phyloP scores from a whole-genome alignment of 495 filamentous ascomycete species.

The Chaetomidium leptoderma region DNA sequence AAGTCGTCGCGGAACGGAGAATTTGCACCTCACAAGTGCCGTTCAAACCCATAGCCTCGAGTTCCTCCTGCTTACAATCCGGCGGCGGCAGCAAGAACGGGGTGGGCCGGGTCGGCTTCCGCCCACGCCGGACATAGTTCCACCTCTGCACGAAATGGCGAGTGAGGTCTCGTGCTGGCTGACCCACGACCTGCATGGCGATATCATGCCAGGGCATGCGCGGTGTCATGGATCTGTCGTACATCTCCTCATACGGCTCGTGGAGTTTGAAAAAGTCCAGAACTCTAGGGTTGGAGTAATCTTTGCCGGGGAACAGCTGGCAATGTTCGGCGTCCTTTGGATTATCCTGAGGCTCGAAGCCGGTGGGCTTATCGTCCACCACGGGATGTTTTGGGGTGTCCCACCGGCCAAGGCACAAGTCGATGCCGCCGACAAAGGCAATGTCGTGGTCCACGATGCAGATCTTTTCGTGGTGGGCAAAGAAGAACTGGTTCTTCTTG shows the following conservation, averaged over 20 bases:
- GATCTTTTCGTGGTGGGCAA: slow-evolving; percentile 97
- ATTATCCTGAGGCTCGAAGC: slow-evolving; percentile 67
- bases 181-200: slow-evolving; percentile 95
- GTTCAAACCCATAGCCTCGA: slow-evolving; percentile 80
- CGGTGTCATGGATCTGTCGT: slow-evolving; percentile 79
- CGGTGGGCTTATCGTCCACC: slow-evolving; percentile 89
- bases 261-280: slow-evolving; percentile 91
- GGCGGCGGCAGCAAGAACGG: slow-evolving; percentile 91
- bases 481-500: slow-evolving; percentile 99
- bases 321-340: slow-evolving; percentile 91
- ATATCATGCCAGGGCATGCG: slow-evolving; percentile 99
- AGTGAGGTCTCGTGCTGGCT: slow-evolving; percentile 89
- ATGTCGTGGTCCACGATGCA: slow-evolving; percentile 94
- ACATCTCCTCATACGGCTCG: slow-evolving; percentile 99
- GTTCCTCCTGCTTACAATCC: slow-evolving; percentile 78
- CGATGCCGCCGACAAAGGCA: slow-evolving; percentile 93
- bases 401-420: slow-evolving; percentile 97
- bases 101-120: slow-evolving; percentile 89
- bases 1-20: slow-evolving; percentile 79
- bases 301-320: slow-evolving; percentile 96
- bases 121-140: slow-evolving; percentile 94
- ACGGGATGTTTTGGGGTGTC: slow-evolving; percentile 90
- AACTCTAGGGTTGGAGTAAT: slow-evolving; percentile 95
- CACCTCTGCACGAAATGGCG: slow-evolving; percentile 98
- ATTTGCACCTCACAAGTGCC: slow-evolving; percentile 97